Base-by-base conservation (phyloP, 768 basidiomycete genomes). In the Mycena chlorophos region DNA sequence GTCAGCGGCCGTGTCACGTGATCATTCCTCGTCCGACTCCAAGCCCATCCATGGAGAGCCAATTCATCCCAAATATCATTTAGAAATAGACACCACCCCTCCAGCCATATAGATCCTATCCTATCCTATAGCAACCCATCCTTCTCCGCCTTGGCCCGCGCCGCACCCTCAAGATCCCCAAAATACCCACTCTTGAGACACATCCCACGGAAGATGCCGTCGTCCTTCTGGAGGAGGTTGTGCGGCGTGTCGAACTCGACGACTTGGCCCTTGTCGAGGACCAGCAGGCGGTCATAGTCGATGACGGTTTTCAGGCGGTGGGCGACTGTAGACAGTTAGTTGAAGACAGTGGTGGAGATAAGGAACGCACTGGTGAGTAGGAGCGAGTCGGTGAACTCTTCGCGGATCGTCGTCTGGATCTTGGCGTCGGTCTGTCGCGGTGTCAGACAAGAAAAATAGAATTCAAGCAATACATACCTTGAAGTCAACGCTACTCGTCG, bases 401-500 rank as follows among this genome's bases (percentile, higher is more conserved):
- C 86, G 5, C 93, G 77, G 46, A 97, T 94, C 1, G 93, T 88
- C 26, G 82, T 76, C 67, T 96, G 94, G 53, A 96, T 96, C 72
- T 93, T 94, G 6, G 88, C 82, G 63, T 95, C 94, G 38, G 94
- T 93, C 13, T 84, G 85, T n/a, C n/a, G n/a, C n/a, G 14, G 20
- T 4, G 27, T 30, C n/a, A 4, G 20, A 20, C 48, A 34, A n/a
- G 5, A 25, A 6, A 28, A 4, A 6, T 6, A 10, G 14, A 46
- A 13, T 46, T 25, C 5, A 13, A 25, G 19, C 22, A 25, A 47
- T 13, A 25, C 48, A 20, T 17, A 49, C 48, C 30, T 51, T 54
- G 63, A 93, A 88, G 66, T 92, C 89, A 54, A 93, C 91, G 63
- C 88, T 91, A 56, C 87, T 89, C 8, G 90, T 92, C 13, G 91